Conservation (phyloP, 306 rosid species). For the Carpinus fangiana region DNA sequence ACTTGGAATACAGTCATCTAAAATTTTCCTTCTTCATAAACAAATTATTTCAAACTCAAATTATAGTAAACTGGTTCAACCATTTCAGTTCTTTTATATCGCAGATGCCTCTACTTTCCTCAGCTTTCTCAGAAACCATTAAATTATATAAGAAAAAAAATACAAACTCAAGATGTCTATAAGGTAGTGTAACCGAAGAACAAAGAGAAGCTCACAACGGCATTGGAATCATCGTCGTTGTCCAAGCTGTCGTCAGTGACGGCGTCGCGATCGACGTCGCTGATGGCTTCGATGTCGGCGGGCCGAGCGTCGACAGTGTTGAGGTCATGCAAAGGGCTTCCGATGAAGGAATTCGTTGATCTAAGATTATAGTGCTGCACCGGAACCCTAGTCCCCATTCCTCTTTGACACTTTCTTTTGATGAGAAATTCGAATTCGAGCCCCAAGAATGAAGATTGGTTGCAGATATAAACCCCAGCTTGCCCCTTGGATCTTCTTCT, state of each 20-base stretch:
- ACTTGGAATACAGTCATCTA: background rate
- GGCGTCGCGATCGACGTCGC: conserved; percentile 48
- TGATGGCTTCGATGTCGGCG: conserved; percentile 55
- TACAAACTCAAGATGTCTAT: background rate
- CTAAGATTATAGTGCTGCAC: conserved; percentile 85
- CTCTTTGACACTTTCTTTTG: conserved; percentile 4
- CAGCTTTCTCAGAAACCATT: background rate
- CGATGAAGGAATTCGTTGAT: conserved; percentile 77
- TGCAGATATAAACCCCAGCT: background rate
- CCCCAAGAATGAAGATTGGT: background rate
- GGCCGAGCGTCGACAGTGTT: conserved; percentile 64
- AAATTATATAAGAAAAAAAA: background rate
- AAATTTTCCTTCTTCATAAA: background rate
- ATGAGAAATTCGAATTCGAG: background rate
- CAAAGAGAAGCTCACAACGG: conserved; percentile 48
- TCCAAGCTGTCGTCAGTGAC: conserved; percentile 52
- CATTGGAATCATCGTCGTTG: conserved; percentile 48
- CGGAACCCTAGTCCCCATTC: conserved; percentile 85
- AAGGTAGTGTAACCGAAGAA: background rate
- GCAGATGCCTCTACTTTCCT: background rate
- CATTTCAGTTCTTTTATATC: background rate
- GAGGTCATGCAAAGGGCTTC: conserved; percentile 83
- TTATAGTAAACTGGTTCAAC: background rate
- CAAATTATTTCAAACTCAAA: background rate
- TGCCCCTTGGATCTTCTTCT: background rate